phyloP scores from a whole-genome alignment of 139 green algal species.

The Coelastrella sp. region DNA sequence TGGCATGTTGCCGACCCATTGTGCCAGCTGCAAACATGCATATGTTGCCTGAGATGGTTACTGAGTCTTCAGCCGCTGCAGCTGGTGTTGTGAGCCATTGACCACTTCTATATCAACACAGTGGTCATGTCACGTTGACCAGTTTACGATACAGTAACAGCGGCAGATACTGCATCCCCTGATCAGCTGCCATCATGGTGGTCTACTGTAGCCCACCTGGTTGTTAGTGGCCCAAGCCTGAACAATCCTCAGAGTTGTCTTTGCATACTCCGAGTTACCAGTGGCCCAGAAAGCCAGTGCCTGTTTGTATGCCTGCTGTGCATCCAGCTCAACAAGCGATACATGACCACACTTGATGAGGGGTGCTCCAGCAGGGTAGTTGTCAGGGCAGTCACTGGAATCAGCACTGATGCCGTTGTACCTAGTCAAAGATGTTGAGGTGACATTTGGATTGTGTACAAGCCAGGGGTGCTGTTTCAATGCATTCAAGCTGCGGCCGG shows the following conservation, averaged over 20 bases:
- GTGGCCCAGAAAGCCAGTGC: slow-evolving; percentile 31
- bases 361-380: slow-evolving; percentile 8
- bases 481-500: too few species aligned
- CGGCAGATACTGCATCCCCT: too few species aligned
- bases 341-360: not conserved
- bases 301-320: slow-evolving; percentile 43
- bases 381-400: not conserved
- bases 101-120: too few species aligned
- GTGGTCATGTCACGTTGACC: too few species aligned
- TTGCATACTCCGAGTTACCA: not conserved
- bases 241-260: slow-evolving; percentile 3
- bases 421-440: not conserved
- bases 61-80: too few species aligned
- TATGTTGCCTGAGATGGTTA: too few species aligned
- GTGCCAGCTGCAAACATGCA: not conserved
- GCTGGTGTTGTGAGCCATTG: not conserved
- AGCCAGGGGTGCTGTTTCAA: too few species aligned
- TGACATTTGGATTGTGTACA: too few species aligned
- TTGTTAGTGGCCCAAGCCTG: slow-evolving; percentile 32
- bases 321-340: slow-evolving; percentile 37
- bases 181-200: not conserved
- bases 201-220: not conserved
- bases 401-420: not conserved
- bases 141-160: too few species aligned
- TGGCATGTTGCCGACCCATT: too few species aligned